Base-by-base conservation (phyloP, 164 flowering plant species). In the Liquidambar formosana region DNA sequence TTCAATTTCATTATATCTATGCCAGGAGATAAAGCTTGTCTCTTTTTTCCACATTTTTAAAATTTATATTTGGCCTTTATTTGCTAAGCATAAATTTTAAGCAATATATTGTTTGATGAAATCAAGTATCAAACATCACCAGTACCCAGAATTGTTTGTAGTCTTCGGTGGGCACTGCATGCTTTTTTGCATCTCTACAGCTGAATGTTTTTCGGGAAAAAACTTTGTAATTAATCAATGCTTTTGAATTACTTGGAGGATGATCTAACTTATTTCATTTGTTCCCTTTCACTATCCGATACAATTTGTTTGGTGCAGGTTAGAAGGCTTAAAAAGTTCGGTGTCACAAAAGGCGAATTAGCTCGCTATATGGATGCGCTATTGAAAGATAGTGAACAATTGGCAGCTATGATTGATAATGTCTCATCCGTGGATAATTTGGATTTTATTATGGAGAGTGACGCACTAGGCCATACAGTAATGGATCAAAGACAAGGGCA, bases 401-500 rank as follows among this genome's bases (percentile, higher is more conserved):
- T 92, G 66, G 98, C 99, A 58, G 94, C 97, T 49, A 93, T 96
- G 98, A 88, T 93, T 75, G 99, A 96, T 75, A 96, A 92, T 72
- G 92, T 96, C 48, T 79, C 98, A 63, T 96, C 99, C 18, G 96
- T 96, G 78, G 99, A 96, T 78, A 91, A 92, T 79, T 79, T 96
- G 85, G 97, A 93, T 80, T 93, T 92, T 73, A 83, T 92, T 46
- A 96, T 96, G 99, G 99, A 93, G 81, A 92, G 94, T 79, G 98
- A 91, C 83, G 97, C 99, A 23, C 83, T 96, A 28, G 91, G 98
- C 70, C 99, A 96, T 71, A 88, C 86, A 22, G 93, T 96, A n/a
- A 96, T 96, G 99, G 99, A 96, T 80, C 99, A 96, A 71, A 84
- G 82, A 64, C 99, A 92, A 78, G 97, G 98, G 33, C 95, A 93